Evolutionary conservation across 371 early-diverging fungal species (phyloP).

Genomic region (Mucor circinelloides): DNA sequence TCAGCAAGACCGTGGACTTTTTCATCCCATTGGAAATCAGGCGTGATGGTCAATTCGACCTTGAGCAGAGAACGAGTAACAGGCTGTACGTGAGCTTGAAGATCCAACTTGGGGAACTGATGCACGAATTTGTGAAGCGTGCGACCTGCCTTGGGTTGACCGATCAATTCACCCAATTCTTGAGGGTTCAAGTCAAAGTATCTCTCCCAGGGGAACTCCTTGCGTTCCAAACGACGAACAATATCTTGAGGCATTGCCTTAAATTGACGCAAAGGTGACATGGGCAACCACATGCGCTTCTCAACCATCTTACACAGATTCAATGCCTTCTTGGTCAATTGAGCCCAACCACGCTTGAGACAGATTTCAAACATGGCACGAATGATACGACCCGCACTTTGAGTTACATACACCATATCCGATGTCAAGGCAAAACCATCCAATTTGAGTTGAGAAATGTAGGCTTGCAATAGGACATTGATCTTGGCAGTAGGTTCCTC

Average conservation of each 20-base stretch:
- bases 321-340: conserved; percentile 80
- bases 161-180: conserved; percentile 92
- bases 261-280: conserved; percentile 95
- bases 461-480: conserved; percentile 93
- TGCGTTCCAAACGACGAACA: conserved; percentile 87
- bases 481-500: conserved; percentile 95
- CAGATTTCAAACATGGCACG: conserved; percentile 97
- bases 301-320: conserved; percentile 95
- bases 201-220: conserved; percentile 94
- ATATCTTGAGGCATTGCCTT: conserved; percentile 80
- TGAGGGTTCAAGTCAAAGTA: conserved; percentile 89
- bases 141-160: conserved; percentile 87
- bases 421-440: conserved; percentile 94
- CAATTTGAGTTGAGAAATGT: conserved; percentile 89
- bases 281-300: conserved; percentile 89
- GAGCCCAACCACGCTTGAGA: conserved; percentile 94
- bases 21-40: conserved; percentile 94
- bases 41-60: conserved; percentile 89
- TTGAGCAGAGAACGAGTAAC: conserved; percentile 88
- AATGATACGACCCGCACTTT: conserved; percentile 91
- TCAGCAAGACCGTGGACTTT: conserved; percentile 85
- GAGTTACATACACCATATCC: conserved; percentile 97
- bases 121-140: conserved; percentile 86
- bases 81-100: conserved; percentile 91
- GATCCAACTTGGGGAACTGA: conserved; percentile 89